A percentile compares a stretch with the other conserved stretches of the same genome.
These are phyloP conservation scores for Penicillium bovifimosum DNA, from an alignment of 495 filamentous ascomycete genomes.

Conservation along the genomic window DNA sequence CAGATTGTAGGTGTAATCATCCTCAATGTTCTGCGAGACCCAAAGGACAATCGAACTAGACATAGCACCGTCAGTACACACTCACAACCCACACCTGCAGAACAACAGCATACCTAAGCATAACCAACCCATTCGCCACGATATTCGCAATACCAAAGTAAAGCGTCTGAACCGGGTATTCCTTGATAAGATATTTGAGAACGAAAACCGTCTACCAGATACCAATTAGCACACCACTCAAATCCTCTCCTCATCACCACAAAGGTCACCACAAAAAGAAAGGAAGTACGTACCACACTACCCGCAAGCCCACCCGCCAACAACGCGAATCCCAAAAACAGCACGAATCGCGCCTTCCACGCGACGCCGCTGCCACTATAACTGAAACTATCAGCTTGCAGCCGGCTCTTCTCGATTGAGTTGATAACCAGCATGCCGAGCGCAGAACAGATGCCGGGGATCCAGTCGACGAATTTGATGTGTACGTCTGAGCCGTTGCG, in stretches of 20 bases:
- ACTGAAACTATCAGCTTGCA: constrained; percentile 80
- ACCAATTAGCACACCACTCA: constrained; percentile 5
- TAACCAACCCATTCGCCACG: constrained; percentile 77
- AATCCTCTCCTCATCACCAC: not conserved
- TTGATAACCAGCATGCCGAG: constrained; percentile 99
- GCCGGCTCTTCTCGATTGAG: constrained; percentile 85
- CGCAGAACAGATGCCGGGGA: constrained; percentile 88
- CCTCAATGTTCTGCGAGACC: constrained; percentile 98
- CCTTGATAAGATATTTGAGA: constrained; percentile 80
- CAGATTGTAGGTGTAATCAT: constrained; percentile 95
- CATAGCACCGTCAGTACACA: constrained; percentile 7
- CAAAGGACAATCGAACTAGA: constrained; percentile 80
- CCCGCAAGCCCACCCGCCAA: constrained; percentile 94
- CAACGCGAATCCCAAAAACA: constrained; percentile 92
- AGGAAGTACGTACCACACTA: constrained; percentile 52
- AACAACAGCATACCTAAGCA: constrained; percentile 65
- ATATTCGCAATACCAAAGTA: constrained; percentile 94
- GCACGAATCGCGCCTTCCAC: constrained; percentile 92
- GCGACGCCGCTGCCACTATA: constrained; percentile 84
- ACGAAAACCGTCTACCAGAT: constrained; percentile 65
- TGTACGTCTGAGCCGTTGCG: constrained; percentile 78
- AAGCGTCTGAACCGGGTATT: constrained; percentile 74
- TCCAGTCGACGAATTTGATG: constrained; percentile 97
- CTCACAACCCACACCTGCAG: not conserved
- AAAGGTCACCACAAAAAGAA: not conserved